Evolutionary conservation across 1,139 yeast genomes (phyloP), one percentile per base, ranked within the genome.

Genomic region (Geotrichum restrictum): DNA sequence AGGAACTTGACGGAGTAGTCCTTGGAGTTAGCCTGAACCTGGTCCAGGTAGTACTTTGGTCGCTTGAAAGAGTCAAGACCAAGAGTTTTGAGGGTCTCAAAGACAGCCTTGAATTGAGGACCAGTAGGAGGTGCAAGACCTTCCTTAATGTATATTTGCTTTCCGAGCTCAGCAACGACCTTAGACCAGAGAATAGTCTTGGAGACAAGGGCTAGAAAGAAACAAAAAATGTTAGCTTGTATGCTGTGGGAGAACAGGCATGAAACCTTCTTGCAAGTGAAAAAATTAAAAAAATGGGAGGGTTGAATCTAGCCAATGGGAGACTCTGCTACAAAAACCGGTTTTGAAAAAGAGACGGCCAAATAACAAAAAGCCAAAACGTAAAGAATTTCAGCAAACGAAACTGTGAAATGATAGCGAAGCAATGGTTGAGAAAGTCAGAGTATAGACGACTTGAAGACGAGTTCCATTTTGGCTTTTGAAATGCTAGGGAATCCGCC

Each of bases 61-160:
- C 69, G 63, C 69, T 68, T 59, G 69, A 75, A 63, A 65, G 83
- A 78, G 70, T 80, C 75, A 70, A 81, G 70, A 66, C 74, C 68
- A 53, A 70, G 71, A 54, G 71, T 69, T 71, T 75, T 75, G 52
- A 81, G 65, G 51, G 72, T 69, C 62, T 81, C 76, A 78, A 86
- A 89, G 45, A 86, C 88, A 62, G 80, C 75, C 75, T 87, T 85
- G 76, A 93, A 79, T 70, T 89, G 91, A 57, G 82, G 80, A 56
- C 78, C 67, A 45, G 89, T 71, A 65, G 98, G 98, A 61, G 98
- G 98, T 59, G 95, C 88, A 66, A 93, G 77, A 59, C 91, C 95
- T 76, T 93, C 98, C 72, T 86, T 85, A 68, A 84, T 75, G 80
- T 89, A 91, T 58, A 93, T 87, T 70, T 86, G 86, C 76, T 91